Evolutionary conservation across 805 yeast genomes (phyloP), one percentile per base, ranked within the genome.

Genomic region (Spencermartinsiella europaea): DNA sequence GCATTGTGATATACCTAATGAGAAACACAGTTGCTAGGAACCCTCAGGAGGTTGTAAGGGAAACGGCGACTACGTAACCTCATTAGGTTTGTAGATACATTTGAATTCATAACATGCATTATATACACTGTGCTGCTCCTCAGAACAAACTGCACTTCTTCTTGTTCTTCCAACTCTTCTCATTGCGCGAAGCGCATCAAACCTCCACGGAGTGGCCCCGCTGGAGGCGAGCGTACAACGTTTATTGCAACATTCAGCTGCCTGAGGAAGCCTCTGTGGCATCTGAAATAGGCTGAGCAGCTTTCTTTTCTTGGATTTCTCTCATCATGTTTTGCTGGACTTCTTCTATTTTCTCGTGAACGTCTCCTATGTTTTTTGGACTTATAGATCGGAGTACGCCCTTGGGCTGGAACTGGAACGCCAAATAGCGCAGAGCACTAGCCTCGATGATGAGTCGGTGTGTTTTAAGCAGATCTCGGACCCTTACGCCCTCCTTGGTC

Each of bases 401-500:
- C n/a, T 15, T 41, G 15, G 42, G 42, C 22, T 48, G 48, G 39
- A 47, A 50, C 47, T 54, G 45, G 20, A 37, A 47, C 12, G 59
- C 77, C 48, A 80, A 69, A 57, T 77, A 71, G 65, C 86, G 95
- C 51, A 89, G 75, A 1, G 96, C 90, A 20, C 70, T 70, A 55
- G 77, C 69, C 65, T 88, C 96, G 49, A 89, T 76, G 56, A 79
- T 78, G 48, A 89, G 70, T 54, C 87, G 76, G 58, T 83, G 77
- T 12, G 96, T 91, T 66, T 80, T 83, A 51, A 90, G 75, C 43
- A 90, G 59, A 62, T 89, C 95, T 66, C 90, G 80, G 16, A 90
- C 91, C 61, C 83, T 85, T 33, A 88, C 78, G 19, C 83, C 84
- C 59, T 87, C 95, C 62, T 83, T 81, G 52, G 80, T 77, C 50